These are phyloP conservation scores for Pythium apleroticum DNA, from an alignment of 352 stramenopile genomes.

Conservation along the genomic window DNA sequence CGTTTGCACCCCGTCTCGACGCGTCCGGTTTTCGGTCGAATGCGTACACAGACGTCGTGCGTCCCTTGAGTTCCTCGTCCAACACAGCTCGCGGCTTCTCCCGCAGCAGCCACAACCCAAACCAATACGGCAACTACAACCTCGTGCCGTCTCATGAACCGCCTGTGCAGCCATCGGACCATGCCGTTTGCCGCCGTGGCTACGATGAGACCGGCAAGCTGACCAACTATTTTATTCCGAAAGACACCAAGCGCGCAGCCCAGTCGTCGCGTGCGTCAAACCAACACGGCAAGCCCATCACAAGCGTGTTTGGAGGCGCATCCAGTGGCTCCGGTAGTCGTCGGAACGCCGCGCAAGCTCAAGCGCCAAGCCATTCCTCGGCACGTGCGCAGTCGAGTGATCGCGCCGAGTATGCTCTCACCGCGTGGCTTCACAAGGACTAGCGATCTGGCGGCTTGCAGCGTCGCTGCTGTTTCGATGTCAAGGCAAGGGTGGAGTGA, in stretches of 20 bases:
- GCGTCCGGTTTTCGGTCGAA: conserved; percentile 44
- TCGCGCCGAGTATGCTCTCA: conserved; percentile 59
- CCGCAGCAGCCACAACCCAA: conserved; percentile 63
- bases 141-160: conserved; percentile 43
- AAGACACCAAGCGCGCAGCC: conserved; percentile 36
- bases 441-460: background rate
- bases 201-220: conserved; percentile 80
- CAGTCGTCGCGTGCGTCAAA: conserved; percentile 23
- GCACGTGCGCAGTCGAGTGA: conserved; percentile 17
- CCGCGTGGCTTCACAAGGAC: conserved; percentile 64
- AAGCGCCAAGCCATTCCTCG: conserved; percentile 15
- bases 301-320: conserved; percentile 50
- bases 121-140: conserved; percentile 69
- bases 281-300: conserved; percentile 34
- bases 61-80: conserved; percentile 35
- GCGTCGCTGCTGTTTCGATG: conserved; percentile 1
- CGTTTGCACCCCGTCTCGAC: conserved; percentile 36
- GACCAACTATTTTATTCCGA: conserved; percentile 72
- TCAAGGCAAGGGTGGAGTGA: background rate
- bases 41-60: conserved; percentile 71
- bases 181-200: conserved; percentile 51
- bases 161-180: conserved; percentile 37
- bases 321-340: background rate
- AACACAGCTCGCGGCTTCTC: conserved; percentile 32
- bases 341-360: conserved; percentile 18